Conservation (phyloP, 345 rosid genomes). For the Iberis pinnata region DNA sequence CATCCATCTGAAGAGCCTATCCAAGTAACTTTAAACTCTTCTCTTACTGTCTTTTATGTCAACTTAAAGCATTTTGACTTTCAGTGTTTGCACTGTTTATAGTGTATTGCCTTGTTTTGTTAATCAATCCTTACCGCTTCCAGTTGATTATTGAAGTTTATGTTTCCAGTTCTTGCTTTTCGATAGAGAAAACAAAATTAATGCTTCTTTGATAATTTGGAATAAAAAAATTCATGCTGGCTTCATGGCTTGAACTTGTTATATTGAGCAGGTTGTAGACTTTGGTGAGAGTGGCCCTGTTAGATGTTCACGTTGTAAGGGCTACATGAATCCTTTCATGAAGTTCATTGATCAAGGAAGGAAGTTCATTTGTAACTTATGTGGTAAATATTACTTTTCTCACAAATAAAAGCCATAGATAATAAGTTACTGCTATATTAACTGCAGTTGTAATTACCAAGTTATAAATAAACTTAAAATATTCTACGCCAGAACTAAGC, state of each 20-base stretch:
- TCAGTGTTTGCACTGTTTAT: conserved; percentile 5
- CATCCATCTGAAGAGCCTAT: conserved; percentile 93
- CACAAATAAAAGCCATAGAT: conserved; percentile 1
- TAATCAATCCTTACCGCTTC: neutral
- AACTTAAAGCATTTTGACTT: neutral
- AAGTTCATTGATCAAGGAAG: conserved; percentile 88
- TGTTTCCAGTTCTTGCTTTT: neutral
- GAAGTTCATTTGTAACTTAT: conserved; percentile 73
- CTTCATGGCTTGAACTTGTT: conserved; percentile 5
- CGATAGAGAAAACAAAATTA: neutral
- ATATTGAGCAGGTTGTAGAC: conserved; percentile 60
- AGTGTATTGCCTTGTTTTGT: no score
- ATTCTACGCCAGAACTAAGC: conserved; percentile 1
- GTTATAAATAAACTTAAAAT: conserved; percentile 9
- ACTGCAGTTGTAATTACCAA: conserved; percentile 5
- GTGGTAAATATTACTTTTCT: conserved; percentile 36
- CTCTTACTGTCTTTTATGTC: conserved; percentile 13
- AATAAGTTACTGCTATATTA: conserved; percentile 4
- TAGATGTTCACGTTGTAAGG: conserved; percentile 89
- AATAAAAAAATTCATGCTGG: no score
- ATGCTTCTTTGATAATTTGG: neutral
- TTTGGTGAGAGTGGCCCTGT: conserved; percentile 92
- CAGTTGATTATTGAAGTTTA: neutral
- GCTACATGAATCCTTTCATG: conserved; percentile 85
- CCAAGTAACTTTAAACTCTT: conserved; percentile 44